Evolutionary conservation across 2,329 filamentous ascomycete species (phyloP), one percentile per base, ranked within the genome.

Genomic region (Sarocladium oryzae): DNA sequence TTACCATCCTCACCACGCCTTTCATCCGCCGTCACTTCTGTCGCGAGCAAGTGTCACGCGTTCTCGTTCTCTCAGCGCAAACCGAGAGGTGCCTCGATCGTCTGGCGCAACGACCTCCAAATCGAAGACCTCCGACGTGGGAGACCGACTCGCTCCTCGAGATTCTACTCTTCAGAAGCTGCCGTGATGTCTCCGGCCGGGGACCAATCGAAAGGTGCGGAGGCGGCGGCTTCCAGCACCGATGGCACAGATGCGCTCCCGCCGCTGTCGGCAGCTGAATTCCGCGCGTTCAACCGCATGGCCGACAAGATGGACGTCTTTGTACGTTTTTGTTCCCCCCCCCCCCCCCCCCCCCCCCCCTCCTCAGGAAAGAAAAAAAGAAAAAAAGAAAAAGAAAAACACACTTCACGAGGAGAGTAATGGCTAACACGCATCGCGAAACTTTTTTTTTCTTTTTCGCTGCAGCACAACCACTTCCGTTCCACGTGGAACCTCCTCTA

Each of bases 391-490:
- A 30, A 30, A 30, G 28, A 30, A 30, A 30, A 13, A 30, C 7
- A n/a, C n/a, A 37, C 4, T n/a, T 11, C 13, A 13, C 18, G 41
- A n/a, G 16, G 33, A 36, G 10, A 15, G 28, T 16, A 20, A 9
- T 21, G 10, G 8, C 24, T 40, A 18, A 48, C 21, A 30, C 13
- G 24, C n/a, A n/a, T n/a, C n/a, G n/a, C n/a, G n/a, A n/a, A n/a
- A n/a, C n/a, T n/a, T n/a, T n/a, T n/a, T n/a, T n/a, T n/a, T n/a
- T n/a, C n/a, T n/a, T n/a, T n/a, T n/a, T n/a, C n/a, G n/a, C n/a
- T n/a, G n/a, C n/a, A 88, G 84, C 88, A 93, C 70, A 81, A 83
- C 58, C 78, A 87, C 69, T 93, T 93, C 73, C 85, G 87, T 21
- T 69, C 76, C 38, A 78, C 79, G 3, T 96, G 88, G 88, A 86